Evolutionary conservation across 495 filamentous ascomycete species (phyloP).

Genomic region (Trypethelium eluteriae): DNA sequence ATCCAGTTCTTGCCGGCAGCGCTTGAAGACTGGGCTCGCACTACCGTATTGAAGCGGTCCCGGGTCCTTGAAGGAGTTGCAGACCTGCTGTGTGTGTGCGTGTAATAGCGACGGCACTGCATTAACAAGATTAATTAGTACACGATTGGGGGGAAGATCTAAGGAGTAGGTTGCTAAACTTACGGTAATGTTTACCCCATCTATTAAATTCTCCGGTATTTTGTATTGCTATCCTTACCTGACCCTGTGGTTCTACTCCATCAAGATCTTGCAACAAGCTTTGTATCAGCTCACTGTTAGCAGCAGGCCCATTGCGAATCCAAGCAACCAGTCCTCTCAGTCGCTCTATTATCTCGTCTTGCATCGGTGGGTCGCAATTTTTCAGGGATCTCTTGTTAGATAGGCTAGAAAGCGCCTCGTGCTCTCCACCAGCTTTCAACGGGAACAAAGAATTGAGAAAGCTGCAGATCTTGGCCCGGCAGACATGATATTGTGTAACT

Average conservation of each 20-base stretch:
- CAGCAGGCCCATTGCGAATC: not conserved
- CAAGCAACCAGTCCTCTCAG: not conserved
- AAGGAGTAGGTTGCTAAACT: not conserved
- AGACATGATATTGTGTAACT: conserved; percentile 4
- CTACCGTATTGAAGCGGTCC: conserved; percentile 15
- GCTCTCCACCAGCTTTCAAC: not conserved
- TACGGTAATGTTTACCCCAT: conserved; percentile 14
- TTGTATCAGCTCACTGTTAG: not conserved
- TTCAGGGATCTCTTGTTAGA: too few relatives aligned
- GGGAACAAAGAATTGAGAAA: conserved; percentile 9
- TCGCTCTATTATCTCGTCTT: too few relatives aligned
- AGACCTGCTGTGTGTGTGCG: conserved; percentile 13
- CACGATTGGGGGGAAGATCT: not conserved
- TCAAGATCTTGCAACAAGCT: conserved; percentile 6
- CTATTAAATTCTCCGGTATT: not conserved
- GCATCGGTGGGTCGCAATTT: too few relatives aligned
- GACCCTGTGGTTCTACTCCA: conserved; percentile 9
- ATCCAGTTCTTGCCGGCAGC: conserved; percentile 14
- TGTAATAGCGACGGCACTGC: conserved; percentile 11
- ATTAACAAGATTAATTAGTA: not conserved
- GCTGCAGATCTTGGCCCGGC: conserved; percentile 6
- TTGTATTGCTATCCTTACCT: conserved; percentile 11
- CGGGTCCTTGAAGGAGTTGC: conserved; percentile 18
- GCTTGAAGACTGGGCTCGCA: conserved; percentile 11
- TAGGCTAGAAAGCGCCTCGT: not conserved